phyloP scores from a whole-genome alignment of 2,329 filamentous ascomycete species.

The Acephala macrosclerotiorum region DNA sequence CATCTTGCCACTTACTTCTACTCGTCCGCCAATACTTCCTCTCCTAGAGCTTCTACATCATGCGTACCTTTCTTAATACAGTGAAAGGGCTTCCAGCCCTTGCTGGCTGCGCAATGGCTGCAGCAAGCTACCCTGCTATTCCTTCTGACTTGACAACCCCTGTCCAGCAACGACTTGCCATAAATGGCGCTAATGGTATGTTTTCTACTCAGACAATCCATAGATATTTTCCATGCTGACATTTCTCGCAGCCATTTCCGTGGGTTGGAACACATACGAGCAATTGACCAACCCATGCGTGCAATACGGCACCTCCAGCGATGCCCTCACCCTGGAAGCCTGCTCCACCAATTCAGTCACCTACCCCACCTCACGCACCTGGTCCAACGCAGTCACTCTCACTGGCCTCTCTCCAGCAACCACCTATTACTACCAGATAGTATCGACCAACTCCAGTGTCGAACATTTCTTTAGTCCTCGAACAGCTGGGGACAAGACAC shows the following conservation, averaged over 20 bases:
- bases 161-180: constrained; percentile 59
- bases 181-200: constrained; percentile 57
- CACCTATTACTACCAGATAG: constrained; percentile 67
- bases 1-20: constrained; percentile 26
- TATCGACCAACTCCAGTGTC: constrained; percentile 60
- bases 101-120: constrained; percentile 36
- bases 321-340: constrained; percentile 47
- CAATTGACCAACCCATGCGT: constrained; percentile 56
- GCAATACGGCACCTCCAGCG: constrained; percentile 55
- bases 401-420: constrained; percentile 56
- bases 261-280: constrained; percentile 65
- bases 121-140: constrained; percentile 52
- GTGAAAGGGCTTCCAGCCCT: constrained; percentile 37
- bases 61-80: neutral
- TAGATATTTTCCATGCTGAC: constrained; percentile 9
- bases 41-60: neutral
- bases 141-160: constrained; percentile 60
- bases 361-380: constrained; percentile 62
- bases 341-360: constrained; percentile 58
- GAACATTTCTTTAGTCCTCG: constrained; percentile 62
- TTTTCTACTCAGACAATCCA: neutral
- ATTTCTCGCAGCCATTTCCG: constrained; percentile 51
- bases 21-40: neutral
- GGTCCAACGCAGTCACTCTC: constrained; percentile 56
- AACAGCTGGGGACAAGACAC: constrained; percentile 58